Evolutionary conservation across 2,329 filamentous ascomycete genomes (phyloP).

Genomic region (Cladophialophora exuberans): DNA sequence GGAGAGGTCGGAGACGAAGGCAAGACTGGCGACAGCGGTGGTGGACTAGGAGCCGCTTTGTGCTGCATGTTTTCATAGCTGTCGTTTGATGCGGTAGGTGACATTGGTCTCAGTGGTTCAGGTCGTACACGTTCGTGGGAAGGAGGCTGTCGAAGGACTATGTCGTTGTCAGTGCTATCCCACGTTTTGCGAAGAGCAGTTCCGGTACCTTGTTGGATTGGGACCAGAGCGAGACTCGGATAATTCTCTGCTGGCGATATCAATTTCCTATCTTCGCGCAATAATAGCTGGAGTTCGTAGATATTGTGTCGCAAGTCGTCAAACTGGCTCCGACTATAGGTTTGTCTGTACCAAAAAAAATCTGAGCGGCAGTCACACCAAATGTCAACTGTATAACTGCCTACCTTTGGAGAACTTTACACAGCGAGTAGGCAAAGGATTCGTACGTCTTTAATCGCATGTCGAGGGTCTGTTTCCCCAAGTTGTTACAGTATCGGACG

Average conservation of each 20-base stretch:
- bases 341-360: slow-evolving; percentile 19
- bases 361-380: slow-evolving; percentile 9
- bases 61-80: slow-evolving; percentile 26
- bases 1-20: slow-evolving; percentile 18
- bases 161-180: slow-evolving; percentile 13
- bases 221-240: slow-evolving; percentile 19
- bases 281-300: slow-evolving; percentile 24
- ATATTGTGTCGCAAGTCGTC: slow-evolving; percentile 30
- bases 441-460: slow-evolving; percentile 56
- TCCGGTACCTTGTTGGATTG: slow-evolving; percentile 19
- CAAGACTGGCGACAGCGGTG: slow-evolving; percentile 10
- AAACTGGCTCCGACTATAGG: slow-evolving; percentile 19
- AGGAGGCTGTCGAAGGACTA: slow-evolving; percentile 22
- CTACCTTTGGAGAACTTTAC: slow-evolving; percentile 52
- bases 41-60: slow-evolving; percentile 26
- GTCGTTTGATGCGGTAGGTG: slow-evolving; percentile 28
- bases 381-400: slow-evolving; percentile 23
- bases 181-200: no score
- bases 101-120: slow-evolving; percentile 23
- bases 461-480: slow-evolving; percentile 50
- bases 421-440: slow-evolving; percentile 51
- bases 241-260: slow-evolving; percentile 25
- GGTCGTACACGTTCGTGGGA: slow-evolving; percentile 28
- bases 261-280: slow-evolving; percentile 23
- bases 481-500: slow-evolving; percentile 45